A percentile compares a stretch with the other conserved stretches of the same genome.
These are phyloP conservation scores for Psilocybe cyanescens DNA, from an alignment of 768 basidiomycete species.

Conservation along the genomic window DNA sequence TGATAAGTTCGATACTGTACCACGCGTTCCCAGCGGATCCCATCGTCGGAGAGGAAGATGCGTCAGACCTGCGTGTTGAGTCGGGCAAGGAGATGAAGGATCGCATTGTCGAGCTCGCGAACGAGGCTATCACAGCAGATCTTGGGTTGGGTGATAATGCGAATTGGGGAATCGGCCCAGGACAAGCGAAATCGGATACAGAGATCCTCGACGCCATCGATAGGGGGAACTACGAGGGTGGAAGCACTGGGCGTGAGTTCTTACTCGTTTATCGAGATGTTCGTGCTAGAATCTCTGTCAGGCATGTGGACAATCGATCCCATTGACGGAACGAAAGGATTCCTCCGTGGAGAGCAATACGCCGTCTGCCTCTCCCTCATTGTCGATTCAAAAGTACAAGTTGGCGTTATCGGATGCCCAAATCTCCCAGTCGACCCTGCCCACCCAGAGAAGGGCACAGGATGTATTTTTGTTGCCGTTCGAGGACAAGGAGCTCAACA, in stretches of 20 bases:
- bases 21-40: conserved; percentile 82
- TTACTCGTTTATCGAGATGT: conserved; percentile 4
- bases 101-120: conserved; percentile 82
- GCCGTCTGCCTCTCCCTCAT: conserved; percentile 90
- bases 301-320: conserved; percentile 90
- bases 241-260: conserved; percentile 71
- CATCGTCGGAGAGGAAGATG: conserved; percentile 96
- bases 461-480: conserved; percentile 87
- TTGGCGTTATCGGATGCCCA: conserved; percentile 92
- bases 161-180: conserved; percentile 76
- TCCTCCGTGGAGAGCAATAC: conserved; percentile 91
- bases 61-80: conserved; percentile 64
- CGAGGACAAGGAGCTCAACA: conserved; percentile 84
- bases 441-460: conserved; percentile 62
- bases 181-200: conserved; percentile 49
- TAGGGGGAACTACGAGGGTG: conserved; percentile 76
- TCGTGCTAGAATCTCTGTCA: conserved; percentile 25
- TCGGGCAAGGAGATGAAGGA: conserved; percentile 33
- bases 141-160: conserved; percentile 59
- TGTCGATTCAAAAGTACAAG: conserved; percentile 73
- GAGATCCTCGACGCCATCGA: conserved; percentile 89
- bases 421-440: conserved; percentile 71
- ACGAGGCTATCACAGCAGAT: conserved; percentile 68
- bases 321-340: conserved; percentile 94
- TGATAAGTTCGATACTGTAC: conserved; percentile 81